Evolutionary conservation across 2,329 filamentous ascomycete species (phyloP), one percentile per base, ranked within the genome.

Genomic region (Neodidymelliopsis sp.): DNA sequence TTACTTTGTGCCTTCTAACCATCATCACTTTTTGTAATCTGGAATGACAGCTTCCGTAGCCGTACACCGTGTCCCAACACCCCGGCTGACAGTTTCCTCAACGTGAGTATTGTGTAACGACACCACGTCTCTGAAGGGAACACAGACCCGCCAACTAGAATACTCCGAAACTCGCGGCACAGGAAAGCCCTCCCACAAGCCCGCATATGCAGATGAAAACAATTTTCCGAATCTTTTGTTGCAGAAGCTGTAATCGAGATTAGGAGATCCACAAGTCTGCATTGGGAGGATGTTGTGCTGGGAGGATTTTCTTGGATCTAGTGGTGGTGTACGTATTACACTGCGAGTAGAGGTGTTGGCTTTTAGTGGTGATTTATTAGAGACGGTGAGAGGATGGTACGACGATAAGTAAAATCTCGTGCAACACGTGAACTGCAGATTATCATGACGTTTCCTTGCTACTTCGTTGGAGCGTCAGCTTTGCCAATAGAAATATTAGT

Each of bases 141-240:
- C 47, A 45, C 47, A 18, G 28, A 40, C 49, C 42, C n/a, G n/a
- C 37, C 43, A 48, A 56, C 48, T 54, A 48, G 40, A 48, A 49
- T 36, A 52, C 24, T 25, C 13, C 37, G 53, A 53, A 57, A 57
- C 38, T n/a, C n/a, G 48, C 38, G 33, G 24, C 30, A 41, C 22
- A 31, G 22, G 27, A n/a, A n/a, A n/a, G n/a, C n/a, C 29, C 23
- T 45, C 23, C 35, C 25, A 30, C 24, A 22, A 12, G 24, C 37
- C 30, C 37, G 31, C 49, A 39, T 42, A 40, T 54, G 53, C 46
- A 51, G 18, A 16, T 39, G 35, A 36, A 18, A 11, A 12, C 13
- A 34, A 53, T 44, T 41, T 44, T 52, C 49, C 38, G 51, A 39
- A 19, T 16, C n/a, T n/a, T 22, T 18, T 29, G 27, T 24, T 29